phyloP scores from a whole-genome alignment of 2,329 filamentous ascomycete species.

The Sarocladium brachiariae region DNA sequence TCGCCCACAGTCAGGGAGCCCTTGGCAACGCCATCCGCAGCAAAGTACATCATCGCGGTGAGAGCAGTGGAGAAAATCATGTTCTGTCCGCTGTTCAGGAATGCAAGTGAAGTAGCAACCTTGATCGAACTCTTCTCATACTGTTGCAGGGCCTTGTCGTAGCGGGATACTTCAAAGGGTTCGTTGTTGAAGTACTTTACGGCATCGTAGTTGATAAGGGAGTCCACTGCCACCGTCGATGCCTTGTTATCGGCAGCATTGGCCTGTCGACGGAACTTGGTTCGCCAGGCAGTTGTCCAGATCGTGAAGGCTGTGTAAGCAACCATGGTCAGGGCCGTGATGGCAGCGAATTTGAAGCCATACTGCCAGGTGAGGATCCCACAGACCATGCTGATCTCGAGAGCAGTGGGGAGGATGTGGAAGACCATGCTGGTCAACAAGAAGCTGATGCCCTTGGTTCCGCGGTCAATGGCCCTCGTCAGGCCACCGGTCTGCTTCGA shows the following conservation, averaged over 20 bases:
- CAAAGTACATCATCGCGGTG: conserved; percentile 97
- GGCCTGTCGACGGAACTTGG: conserved; percentile 88
- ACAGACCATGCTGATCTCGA: conserved; percentile 94
- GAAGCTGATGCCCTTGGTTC: conserved; percentile 98
- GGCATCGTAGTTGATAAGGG: conserved; percentile 96
- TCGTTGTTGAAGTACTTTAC: conserved; percentile 99
- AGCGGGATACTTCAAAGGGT: conserved; percentile 83
- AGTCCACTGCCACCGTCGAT: conserved; percentile 92
- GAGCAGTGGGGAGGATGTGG: conserved; percentile 84
- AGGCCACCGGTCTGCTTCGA: conserved; percentile 90
- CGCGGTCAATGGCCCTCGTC: conserved; percentile 88
- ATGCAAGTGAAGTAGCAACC: conserved; percentile 84
- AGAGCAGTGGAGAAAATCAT: conserved; percentile 93
- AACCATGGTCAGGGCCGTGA: conserved; percentile 85
- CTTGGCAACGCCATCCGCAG: conserved; percentile 77
- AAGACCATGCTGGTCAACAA: conserved; percentile 97
- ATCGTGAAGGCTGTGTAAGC: conserved; percentile 97
- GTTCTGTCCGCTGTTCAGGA: conserved; percentile 92
- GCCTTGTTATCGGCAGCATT: conserved; percentile 96
- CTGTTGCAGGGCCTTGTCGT: conserved; percentile 75
- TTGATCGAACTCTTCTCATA: conserved; percentile 97
- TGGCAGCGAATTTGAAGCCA: conserved; percentile 81
- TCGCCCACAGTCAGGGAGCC: conserved; percentile 87
- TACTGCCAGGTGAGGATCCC: conserved; percentile 96
- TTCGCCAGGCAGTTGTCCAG: conserved; percentile 91